A percentile compares a stretch with the other conserved stretches of the same genome.
These are phyloP conservation scores for Domatiomyces catenatus DNA, from an alignment of 2,329 filamentous ascomycete species.

Conservation along the genomic window DNA sequence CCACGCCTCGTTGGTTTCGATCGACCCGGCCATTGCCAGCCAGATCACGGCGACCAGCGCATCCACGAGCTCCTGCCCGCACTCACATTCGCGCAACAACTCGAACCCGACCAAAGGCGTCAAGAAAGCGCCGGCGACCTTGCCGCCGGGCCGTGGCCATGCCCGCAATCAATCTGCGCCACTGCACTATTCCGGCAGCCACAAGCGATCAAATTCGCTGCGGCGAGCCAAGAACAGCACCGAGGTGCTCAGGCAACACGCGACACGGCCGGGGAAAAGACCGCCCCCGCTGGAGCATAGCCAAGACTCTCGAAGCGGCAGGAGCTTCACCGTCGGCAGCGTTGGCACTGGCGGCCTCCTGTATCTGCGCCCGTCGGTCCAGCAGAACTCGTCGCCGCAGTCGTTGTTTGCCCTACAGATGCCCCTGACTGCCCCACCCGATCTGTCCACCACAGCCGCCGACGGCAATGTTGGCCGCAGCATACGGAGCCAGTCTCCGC, in stretches of 20 bases:
- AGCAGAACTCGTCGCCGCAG: conserved; percentile 22
- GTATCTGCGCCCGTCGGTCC: conserved; percentile 53
- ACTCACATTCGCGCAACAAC: conserved; percentile 10
- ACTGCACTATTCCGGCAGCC: conserved; percentile 5
- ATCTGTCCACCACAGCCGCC: not conserved
- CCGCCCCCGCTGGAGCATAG: conserved; percentile 45
- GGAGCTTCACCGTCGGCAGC: conserved; percentile 65
- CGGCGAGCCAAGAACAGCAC: conserved; percentile 35
- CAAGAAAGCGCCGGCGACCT: conserved; percentile 6
- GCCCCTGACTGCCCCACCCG: conserved; percentile 41
- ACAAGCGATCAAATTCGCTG: conserved; percentile 24
- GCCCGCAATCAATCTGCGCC: conserved; percentile 15
- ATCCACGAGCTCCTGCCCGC: conserved; percentile 2
- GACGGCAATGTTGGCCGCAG: not conserved
- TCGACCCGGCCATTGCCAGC: conserved; percentile 17
- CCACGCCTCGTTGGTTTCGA: conserved; percentile 14
- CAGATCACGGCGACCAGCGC: conserved; percentile 13
- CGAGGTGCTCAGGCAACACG: conserved; percentile 32
- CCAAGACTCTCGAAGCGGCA: conserved; percentile 49
- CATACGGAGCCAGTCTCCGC: not conserved
- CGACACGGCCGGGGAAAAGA: conserved; percentile 32
- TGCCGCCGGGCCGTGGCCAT: conserved; percentile 9
- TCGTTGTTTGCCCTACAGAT: conserved; percentile 27
- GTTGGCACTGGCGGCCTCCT: conserved; percentile 72
- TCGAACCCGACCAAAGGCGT: conserved; percentile 14